phyloP scores from a whole-genome alignment of 331 rosid species.

The Arachis monticola region DNA sequence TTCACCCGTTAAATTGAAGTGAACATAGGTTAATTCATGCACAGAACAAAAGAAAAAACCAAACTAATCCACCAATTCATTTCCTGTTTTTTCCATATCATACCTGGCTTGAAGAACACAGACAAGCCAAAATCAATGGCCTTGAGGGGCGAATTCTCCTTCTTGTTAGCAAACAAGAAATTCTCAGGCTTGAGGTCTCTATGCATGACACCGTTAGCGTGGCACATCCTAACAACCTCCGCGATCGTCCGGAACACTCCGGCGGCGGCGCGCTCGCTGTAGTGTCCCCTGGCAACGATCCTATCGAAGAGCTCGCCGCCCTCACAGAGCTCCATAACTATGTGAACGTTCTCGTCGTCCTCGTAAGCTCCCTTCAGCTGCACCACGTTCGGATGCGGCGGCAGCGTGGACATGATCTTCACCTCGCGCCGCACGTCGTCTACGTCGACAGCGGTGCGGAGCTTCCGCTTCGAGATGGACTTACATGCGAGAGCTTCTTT shows the following conservation, averaged over 20 bases:
- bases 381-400: constrained; percentile 86
- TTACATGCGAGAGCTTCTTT: constrained; percentile 85
- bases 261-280: constrained; percentile 91
- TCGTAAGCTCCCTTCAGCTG: constrained; percentile 85
- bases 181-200: constrained; percentile 93
- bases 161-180: constrained; percentile 79
- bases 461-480: constrained; percentile 90
- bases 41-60: too few relatives aligned
- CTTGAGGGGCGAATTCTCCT: constrained; percentile 82
- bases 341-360: constrained; percentile 84
- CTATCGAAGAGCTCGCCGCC: constrained; percentile 93
- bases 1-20: too few relatives aligned
- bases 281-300: constrained; percentile 86
- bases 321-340: constrained; percentile 95
- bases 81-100: not conserved
- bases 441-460: constrained; percentile 77
- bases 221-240: constrained; percentile 94
- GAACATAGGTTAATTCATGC: too few relatives aligned
- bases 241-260: constrained; percentile 71
- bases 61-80: too few relatives aligned
- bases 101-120: constrained; percentile 77
- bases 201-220: constrained; percentile 85
- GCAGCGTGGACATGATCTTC: constrained; percentile 86
- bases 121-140: constrained; percentile 88
- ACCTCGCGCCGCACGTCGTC: constrained; percentile 96